phyloP scores from a whole-genome alignment of 352 stramenopile species.

The Pythium brachiatum region DNA sequence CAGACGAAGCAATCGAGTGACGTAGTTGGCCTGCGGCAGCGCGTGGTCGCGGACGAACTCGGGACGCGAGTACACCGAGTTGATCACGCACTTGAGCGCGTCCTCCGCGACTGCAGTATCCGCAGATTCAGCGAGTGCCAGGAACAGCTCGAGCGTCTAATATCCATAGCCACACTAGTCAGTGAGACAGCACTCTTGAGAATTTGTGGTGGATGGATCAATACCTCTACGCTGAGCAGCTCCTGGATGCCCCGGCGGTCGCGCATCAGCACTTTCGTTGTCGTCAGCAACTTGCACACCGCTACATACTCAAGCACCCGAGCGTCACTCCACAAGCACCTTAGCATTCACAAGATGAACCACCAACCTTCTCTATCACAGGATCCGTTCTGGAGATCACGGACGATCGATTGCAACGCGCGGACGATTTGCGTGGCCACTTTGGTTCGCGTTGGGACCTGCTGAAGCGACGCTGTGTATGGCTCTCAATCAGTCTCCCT shows the following conservation, averaged over 20 bases:
- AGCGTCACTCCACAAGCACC: not conserved
- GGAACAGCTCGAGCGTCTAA: slow-evolving; percentile 39
- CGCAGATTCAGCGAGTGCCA: slow-evolving; percentile 25
- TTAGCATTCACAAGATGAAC: not conserved
- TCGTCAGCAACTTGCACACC: slow-evolving; percentile 28
- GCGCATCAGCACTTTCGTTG: slow-evolving; percentile 64
- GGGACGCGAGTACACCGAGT: slow-evolving; percentile 56
- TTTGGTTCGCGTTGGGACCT: slow-evolving; percentile 12
- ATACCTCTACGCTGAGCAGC: slow-evolving; percentile 48
- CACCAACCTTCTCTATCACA: slow-evolving; percentile 6
- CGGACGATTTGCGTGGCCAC: slow-evolving; percentile 4
- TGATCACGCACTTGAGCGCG: slow-evolving; percentile 68
- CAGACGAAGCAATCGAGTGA: slow-evolving; percentile 30
- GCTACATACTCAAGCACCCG: slow-evolving; percentile 12
- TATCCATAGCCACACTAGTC: not conserved
- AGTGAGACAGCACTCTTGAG: too few relatives aligned
- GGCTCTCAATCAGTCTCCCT: too few relatives aligned
- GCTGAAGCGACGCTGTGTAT: slow-evolving; percentile 10
- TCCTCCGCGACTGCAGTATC: slow-evolving; percentile 39
- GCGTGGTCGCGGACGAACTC: slow-evolving; percentile 46
- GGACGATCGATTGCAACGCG: slow-evolving; percentile 3
- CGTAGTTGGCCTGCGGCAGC: slow-evolving; percentile 22
- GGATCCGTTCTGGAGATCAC: not conserved
- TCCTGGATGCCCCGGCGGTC: slow-evolving; percentile 56
- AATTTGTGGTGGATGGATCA: too few relatives aligned